Evolutionary conservation across 2,329 filamentous ascomycete genomes (phyloP), one percentile per base, ranked within the genome.

Genomic region (Graphilbum ipis-grandicollis): DNA sequence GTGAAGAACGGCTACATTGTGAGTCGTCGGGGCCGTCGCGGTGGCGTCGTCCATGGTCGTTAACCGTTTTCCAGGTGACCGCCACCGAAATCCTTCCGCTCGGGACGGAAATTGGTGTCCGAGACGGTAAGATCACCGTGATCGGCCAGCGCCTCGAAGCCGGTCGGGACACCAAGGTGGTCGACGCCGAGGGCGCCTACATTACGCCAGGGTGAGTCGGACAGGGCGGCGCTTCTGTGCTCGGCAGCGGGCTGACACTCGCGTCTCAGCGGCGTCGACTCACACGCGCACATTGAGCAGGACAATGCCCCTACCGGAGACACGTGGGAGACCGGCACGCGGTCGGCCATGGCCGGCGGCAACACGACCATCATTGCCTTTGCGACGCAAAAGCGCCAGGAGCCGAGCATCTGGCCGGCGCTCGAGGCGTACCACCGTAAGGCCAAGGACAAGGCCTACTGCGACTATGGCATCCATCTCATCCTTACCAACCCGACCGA

Each of bases 351-450:
- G 33, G 66, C 65, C 4, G 68, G 69, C 6, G 69, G 68, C 17
- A 73, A 63, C 13, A 75, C 70, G 0, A 72, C 70, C 0, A 55
- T 74, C 9, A 49, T 74, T 15, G 60, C 67, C 0, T 75, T 75
- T 47, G 70, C 68, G 0, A 58, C 61, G 4, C 69, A 72, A 46
- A 52, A 57, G 26, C 61, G 60, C 19, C 44, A 51, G 3, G 57
- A 68, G 13, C 50, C 54, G 5, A 62, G 56, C 7, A 62, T 67
- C 53, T 67, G 57, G 54, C 77, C 71, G 52, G 83, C 79, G 53
- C 80, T 72, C 37, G 69, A 60, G 38, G 79, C 78, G 47, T 82
- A 84, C 45, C 72, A 74, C 45, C 75, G 70, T 29, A 84, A 71
- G 19, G 75, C 64, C 33, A 60, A 59, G 0, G 74, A 74, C 21